Base-by-base conservation (phyloP, 192 early-diverging fungal genomes). In the Spizellomyces sp. region DNA sequence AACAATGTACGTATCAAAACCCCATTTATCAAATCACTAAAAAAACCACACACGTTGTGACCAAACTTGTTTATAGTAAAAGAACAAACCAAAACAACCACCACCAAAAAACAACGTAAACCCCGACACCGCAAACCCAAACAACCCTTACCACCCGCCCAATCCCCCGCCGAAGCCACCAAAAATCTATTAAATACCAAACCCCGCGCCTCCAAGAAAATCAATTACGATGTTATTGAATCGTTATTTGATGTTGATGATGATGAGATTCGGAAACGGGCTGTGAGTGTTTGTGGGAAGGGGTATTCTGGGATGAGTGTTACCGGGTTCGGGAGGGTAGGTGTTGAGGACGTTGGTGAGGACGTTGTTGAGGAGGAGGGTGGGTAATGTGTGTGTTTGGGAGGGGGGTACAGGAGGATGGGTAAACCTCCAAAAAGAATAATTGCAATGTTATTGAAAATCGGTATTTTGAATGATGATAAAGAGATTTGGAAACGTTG, bases 161-260 rank as follows among this genome's bases (percentile, higher is more conserved):
- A 46, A 48, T 54, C 47, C 8, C 70, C 77, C 1, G 69, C 67
- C 7, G 94, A 98, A 73, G 92, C 95, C 4, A 87, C 92, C 14
- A 84, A 88, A 66, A 89, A 88, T 46, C 76, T 96, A 52, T 67
- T 96, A 27, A 77, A 84, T 8, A 80, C 84, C 47, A 94, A 92
- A 62, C 75, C 75, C 6, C 77, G 86, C 46, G 75, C 93, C 64
- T 96, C 96, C 15, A 94, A 93, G 64, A 95, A 96, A 73, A 95
- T 98, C 74, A 96, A 96, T 77, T 93, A 95, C 66, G 86, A 87
- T 0, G 85, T 90, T 0, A 80, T 98, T 64, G 88, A 91, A 22
- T 87, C 83, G 52, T 60, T 80, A 57, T 66, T 76, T 17, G 69
- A 76, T 17, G 8, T 76, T 9, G 69, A 76, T 58, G 68, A 66